Conservation (phyloP, 2,329 filamentous ascomycete species). For the Colletotrichum sp. region DNA sequence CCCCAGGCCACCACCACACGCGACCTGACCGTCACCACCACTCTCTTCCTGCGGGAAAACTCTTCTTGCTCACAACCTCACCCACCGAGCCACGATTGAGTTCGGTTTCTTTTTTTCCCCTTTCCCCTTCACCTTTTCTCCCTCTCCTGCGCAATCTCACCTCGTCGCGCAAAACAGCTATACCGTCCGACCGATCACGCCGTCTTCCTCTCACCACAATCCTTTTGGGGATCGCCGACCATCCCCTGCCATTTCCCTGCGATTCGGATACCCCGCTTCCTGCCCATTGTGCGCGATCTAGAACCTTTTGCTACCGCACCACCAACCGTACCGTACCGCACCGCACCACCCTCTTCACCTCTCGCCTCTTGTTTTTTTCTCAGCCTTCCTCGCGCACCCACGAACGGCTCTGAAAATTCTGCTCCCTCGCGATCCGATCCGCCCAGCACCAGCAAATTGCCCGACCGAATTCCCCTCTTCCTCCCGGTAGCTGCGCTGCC, state of each 20-base stretch:
- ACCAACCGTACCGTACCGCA: neutral
- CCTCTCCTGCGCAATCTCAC: neutral
- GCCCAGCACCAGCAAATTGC: neutral
- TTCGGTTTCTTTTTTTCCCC: conserved; percentile 1
- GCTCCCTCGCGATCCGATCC: neutral
- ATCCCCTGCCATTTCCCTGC: conserved; percentile 21
- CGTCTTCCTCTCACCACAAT: neutral
- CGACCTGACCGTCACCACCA: conserved; percentile 21
- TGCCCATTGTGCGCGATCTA: conserved; percentile 27
- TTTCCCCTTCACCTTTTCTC: neutral
- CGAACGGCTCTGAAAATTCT: conserved; percentile 9
- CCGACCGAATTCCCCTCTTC: conserved; percentile 6
- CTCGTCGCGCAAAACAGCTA: conserved; percentile 2
- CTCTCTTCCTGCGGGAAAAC: conserved; percentile 8
- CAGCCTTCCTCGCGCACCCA: conserved; percentile 16
- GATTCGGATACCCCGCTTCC: conserved; percentile 26
- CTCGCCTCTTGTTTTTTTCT: conserved; percentile 3
- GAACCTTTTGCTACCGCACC: conserved; percentile 25
- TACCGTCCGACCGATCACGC: neutral
- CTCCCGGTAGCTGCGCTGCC: conserved; percentile 33
- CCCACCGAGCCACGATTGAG: conserved; percentile 9
- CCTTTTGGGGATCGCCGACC: conserved; percentile 18
- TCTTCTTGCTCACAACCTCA: conserved; percentile 21
- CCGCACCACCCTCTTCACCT: conserved; percentile 9
- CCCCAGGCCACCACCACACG: conserved; percentile 6